Evolutionary conservation across 805 yeast species (phyloP).

Genomic region (Saccharomyces cerevisiae): DNA sequence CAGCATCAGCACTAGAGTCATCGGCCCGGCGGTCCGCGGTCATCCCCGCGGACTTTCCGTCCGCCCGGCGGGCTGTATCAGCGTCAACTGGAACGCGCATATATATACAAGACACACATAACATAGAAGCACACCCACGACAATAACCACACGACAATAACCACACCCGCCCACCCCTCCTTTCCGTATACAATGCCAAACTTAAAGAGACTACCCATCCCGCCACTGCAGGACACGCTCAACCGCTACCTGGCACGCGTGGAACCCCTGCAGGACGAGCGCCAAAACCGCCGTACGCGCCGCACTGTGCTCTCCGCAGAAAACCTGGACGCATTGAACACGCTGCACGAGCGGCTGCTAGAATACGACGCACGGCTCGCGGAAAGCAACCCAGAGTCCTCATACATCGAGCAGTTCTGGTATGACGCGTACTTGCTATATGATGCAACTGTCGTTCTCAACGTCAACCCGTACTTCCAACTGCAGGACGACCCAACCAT

Average conservation of each 20-base stretch:
- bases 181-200: not conserved
- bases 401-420: slow-evolving; percentile 93
- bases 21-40: not conserved
- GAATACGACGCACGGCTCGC: slow-evolving; percentile 55
- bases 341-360: slow-evolving; percentile 50
- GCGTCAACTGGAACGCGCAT: not conserved
- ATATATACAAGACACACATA: not conserved
- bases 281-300: slow-evolving; percentile 55
- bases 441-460: slow-evolving; percentile 86
- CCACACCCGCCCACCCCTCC: not conserved
- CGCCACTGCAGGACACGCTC: slow-evolving; percentile 62
- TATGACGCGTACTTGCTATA: slow-evolving; percentile 80
- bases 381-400: slow-evolving; percentile 54
- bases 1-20: not conserved
- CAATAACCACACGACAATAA: not conserved
- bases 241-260: slow-evolving; percentile 55
- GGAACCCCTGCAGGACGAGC: slow-evolving; percentile 72
- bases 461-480: slow-evolving; percentile 82
- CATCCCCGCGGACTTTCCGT: not conserved
- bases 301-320: slow-evolving; percentile 34
- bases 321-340: slow-evolving; percentile 34
- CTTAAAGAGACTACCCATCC: slow-evolving; percentile 55
- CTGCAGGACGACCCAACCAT: slow-evolving; percentile 83
- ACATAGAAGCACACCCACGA: not conserved
- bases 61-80: not conserved